Base-by-base conservation (phyloP, 2,329 filamentous ascomycete genomes). In the Ramularia endophylla region DNA sequence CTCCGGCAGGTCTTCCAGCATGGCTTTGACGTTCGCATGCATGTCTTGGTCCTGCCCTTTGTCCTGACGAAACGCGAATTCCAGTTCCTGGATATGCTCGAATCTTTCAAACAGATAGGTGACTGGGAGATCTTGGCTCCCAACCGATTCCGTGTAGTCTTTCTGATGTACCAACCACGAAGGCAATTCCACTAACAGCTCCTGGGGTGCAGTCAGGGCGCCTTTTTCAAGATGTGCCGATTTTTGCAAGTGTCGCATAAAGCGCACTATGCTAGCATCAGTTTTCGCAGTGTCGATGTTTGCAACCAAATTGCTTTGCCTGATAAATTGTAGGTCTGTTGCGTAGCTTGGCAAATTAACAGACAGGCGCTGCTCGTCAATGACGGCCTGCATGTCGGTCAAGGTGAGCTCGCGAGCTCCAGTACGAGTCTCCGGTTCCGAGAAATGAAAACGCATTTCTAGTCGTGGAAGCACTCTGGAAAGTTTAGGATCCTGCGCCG, bases 101-200 rank as follows among this genome's bases (percentile, higher is more conserved):
- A 60, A 54, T 8, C 54, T 45, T 17, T 58, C 56, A 22, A 59
- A 49, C 6, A 57, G 17, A 36, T 61, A 60, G 12, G 39, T 38
- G 12, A 54, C 38, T 2, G 47, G 17, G 5, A 44, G 19, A 19
- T 48, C 47, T 7, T 32, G 30, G 8, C 18, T 28, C 16, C 15
- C 13, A 22, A 20, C 17, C 9, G 22, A 9, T 4, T 19, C 17
- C 8, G 34, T 15, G 15, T 22, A 16, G 8, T 30, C 19, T 13
- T 15, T 25, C 12, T 25, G 29, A 4, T 40, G 13, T 13, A 46
- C 28, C 8, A 54, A 33, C 47, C 42, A 53, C 9, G 13, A 13
- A 4, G 55, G 55, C 5, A 57, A 16, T n/a, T 16, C 27, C 18
- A 59, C 32, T 4, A 25, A 44, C 12, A 59, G 27, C 28, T 54